Conservation (phyloP, 805 yeast species). For the Candida dajiaensis region DNA sequence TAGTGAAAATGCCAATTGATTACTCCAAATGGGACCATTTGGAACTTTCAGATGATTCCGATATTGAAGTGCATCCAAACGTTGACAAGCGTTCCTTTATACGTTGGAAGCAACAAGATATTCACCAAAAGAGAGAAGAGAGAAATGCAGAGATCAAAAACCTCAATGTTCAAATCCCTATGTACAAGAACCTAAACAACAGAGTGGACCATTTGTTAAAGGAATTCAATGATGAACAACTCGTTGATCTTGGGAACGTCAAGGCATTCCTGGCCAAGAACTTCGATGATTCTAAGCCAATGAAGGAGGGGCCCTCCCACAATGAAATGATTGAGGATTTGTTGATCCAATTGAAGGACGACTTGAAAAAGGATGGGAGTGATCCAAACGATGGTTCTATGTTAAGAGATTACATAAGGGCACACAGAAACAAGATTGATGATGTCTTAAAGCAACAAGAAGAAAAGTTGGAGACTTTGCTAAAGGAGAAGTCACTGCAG, state of each 20-base stretch:
- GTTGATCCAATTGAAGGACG: slow-evolving; percentile 67
- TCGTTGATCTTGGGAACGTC: slow-evolving; percentile 27
- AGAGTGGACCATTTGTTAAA: slow-evolving; percentile 63
- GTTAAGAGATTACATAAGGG: slow-evolving; percentile 33
- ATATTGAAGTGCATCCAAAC: slow-evolving; percentile 95
- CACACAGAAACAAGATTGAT: slow-evolving; percentile 67
- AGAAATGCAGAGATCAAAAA: slow-evolving; percentile 73
- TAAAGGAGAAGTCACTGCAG: slow-evolving; percentile 63
- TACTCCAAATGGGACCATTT: slow-evolving; percentile 98
- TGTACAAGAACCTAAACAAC: slow-evolving; percentile 69
- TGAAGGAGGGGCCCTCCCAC: slow-evolving; percentile 53
- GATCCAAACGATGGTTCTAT: slow-evolving; percentile 36
- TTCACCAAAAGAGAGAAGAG: slow-evolving; percentile 85
- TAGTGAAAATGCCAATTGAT: slow-evolving; percentile 70
- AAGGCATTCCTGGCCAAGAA: slow-evolving; percentile 39
- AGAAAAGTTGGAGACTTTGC: slow-evolving; percentile 59
- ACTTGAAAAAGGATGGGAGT: slow-evolving; percentile 42
- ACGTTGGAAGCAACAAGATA: slow-evolving; percentile 94
- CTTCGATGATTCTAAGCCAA: slow-evolving; percentile 61
- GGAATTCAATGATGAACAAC: slow-evolving; percentile 31
- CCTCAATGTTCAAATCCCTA: slow-evolving; percentile 68
- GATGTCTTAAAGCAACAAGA: slow-evolving; percentile 58
- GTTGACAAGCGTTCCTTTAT: slow-evolving; percentile 92
- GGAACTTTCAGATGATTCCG: slow-evolving; percentile 95
- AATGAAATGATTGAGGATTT: slow-evolving; percentile 92